Conservation (phyloP, 2,329 filamentous ascomycete genomes). For the Calonectria fujianensis region DNA sequence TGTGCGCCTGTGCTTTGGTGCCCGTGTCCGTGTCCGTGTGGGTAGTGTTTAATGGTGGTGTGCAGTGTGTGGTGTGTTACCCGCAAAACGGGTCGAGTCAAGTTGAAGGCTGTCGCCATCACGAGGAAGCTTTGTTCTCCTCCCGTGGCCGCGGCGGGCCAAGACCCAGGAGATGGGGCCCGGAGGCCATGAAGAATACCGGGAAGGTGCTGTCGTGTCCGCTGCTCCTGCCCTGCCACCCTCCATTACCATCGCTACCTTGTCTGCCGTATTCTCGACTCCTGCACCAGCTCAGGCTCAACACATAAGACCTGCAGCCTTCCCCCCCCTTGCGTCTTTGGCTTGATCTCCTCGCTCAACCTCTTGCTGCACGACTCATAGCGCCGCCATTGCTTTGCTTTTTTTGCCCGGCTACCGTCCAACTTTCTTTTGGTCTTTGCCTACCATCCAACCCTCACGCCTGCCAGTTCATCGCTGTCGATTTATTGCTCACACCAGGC, state of each 20-base stretch:
- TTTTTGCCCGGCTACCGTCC: neutral
- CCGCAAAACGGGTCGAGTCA: conserved; percentile 22
- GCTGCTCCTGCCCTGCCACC: conserved; percentile 11
- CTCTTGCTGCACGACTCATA: conserved; percentile 24
- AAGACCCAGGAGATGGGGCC: conserved; percentile 15
- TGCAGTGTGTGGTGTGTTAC: conserved; percentile 12
- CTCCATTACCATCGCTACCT: conserved; percentile 33
- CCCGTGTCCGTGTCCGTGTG: neutral
- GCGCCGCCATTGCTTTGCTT: conserved; percentile 11
- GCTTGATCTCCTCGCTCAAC: conserved; percentile 22
- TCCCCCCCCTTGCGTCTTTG: conserved; percentile 34
- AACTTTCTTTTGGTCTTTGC: neutral
- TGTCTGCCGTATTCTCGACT: conserved; percentile 10
- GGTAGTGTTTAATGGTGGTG: neutral
- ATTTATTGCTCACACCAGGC: conserved; percentile 3
- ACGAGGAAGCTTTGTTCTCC: conserved; percentile 39
- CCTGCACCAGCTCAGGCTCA: conserved; percentile 31
- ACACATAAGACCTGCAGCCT: conserved; percentile 45
- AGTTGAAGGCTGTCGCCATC: conserved; percentile 36
- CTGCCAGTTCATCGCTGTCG: neutral
- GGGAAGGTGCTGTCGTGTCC: conserved; percentile 39
- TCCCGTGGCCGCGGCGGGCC: conserved; percentile 12
- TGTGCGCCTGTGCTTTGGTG: conserved; percentile 2
- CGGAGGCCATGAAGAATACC: conserved; percentile 42
- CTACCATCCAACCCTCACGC: neutral